These are phyloP conservation scores for Pluteus cervinus DNA, from an alignment of 768 basidiomycete genomes.

Conservation along the genomic window DNA sequence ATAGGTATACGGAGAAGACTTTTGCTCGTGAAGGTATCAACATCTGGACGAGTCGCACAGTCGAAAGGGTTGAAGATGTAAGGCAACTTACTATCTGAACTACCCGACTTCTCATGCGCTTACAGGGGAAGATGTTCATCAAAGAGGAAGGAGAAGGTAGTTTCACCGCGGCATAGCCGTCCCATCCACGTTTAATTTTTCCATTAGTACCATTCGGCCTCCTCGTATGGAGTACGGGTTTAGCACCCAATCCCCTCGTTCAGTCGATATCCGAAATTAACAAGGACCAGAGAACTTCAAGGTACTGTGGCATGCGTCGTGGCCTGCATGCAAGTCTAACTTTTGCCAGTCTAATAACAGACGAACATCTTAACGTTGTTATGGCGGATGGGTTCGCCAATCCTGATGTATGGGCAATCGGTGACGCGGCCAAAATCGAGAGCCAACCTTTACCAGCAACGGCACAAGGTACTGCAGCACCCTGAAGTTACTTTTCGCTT, in stretches of 20 bases:
- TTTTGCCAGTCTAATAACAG: slow-evolving; percentile 30
- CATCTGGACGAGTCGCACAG: slow-evolving; percentile 68
- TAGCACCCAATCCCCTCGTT: slow-evolving; percentile 78
- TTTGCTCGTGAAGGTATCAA: slow-evolving; percentile 72
- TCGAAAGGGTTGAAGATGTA: slow-evolving; percentile 61
- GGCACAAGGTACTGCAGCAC: slow-evolving; percentile 55
- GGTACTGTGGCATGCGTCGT: slow-evolving; percentile 24
- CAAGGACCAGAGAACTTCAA: slow-evolving; percentile 56
- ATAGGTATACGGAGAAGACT: slow-evolving; percentile 61
- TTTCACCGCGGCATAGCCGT: slow-evolving; percentile 3
- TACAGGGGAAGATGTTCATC: slow-evolving; percentile 59
- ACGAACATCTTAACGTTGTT: slow-evolving; percentile 58
- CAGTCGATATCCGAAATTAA: slow-evolving; percentile 48
- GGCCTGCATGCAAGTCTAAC: slow-evolving; percentile 2
- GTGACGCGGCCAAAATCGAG: slow-evolving; percentile 65
- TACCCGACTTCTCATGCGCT: not conserved
- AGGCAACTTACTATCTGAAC: slow-evolving; percentile 5
- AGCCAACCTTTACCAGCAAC: slow-evolving; percentile 68
- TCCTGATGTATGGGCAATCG: slow-evolving; percentile 74
- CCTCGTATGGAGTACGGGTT: slow-evolving; percentile 84
- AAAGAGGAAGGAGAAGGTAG: slow-evolving; percentile 68
- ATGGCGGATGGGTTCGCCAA: slow-evolving; percentile 46
- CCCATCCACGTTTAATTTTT: slow-evolving; percentile 6
- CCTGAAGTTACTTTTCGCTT: not conserved
- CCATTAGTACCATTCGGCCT: slow-evolving; percentile 69